Base-by-base conservation (phyloP, 2,329 filamentous ascomycete species). In the Biscogniauxia mediterranea region DNA sequence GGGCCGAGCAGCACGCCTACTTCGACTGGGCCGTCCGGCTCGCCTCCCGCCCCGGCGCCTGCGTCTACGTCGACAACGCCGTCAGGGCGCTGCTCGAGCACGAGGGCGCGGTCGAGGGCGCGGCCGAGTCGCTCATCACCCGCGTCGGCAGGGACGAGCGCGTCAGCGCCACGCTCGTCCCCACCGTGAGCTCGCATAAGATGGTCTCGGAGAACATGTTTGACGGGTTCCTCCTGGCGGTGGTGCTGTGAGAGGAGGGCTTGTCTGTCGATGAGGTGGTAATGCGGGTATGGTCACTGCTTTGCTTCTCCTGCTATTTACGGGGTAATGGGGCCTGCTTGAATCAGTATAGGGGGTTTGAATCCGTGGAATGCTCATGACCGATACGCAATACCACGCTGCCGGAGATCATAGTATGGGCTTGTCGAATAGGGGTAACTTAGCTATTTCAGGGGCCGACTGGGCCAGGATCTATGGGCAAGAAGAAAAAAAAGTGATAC, bases 11-110 rank as follows among this genome's bases (percentile, higher is more conserved):
- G 38, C 17, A 46, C 38, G 38, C 13, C 4, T 46, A 46, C 38
- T 46, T 58, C 56, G 51, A 49, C 19, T 52, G 51, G 56, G 51
- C 49, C 26, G 56, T 32, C 49, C 42, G 52, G 25, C 51, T 49
- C 56, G 49, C 38, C n/a, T n/a, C n/a, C 1, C 51, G 56, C 19
- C 49, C 23, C 5, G 49, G 51, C 28, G 56, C 26, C 23, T 32
- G 38, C 28, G 54, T 17, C 1, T 19, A 32, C 26, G 56, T 38
- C 17, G 56, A 58, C 15, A 46, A 46, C 17, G 38, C 6, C 13
- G 15, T 46, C 15, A 13, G 38, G 7, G 38, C 38, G 6, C 38
- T 46, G 13, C 13, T 46, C 15, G 38, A 6, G 15, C 2, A n/a
- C 15, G 15, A 26, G 25, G 50, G 26, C 49, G 56, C 25, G n/a